Evolutionary conservation across 306 rosid species (phyloP), one percentile per base, ranked within the genome.

Genomic region (Heteromeles arbutifolia): DNA sequence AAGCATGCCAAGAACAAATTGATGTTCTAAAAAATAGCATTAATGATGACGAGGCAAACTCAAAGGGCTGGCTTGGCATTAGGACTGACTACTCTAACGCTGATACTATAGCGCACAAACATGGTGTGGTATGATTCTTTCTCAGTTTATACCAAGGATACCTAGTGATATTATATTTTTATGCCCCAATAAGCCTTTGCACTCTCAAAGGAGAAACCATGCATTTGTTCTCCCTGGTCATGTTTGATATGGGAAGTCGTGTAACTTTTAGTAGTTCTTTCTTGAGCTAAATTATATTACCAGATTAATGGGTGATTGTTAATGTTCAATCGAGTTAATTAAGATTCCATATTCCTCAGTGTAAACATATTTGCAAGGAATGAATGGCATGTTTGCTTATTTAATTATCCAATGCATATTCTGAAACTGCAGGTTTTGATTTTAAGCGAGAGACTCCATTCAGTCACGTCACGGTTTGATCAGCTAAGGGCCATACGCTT

Each of bases 1-100:
- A 92, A 90, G 93, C 90, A 44, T 95, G 98, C 80, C 97, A 95
- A 83, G 88, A 90, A 84, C 99, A 92, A 79, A 90, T 95, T 70
- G 92, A 89, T 70, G 87, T 95, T 82, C 88, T 92, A 0, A 92
- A 92, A 86, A 90, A 92, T 80, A 88, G 90, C 72, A 92, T 95
- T 62, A 87, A 84, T 76, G 84, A 84, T 75, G 98, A 85, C 12
- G 97, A 89, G 77, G 85, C 71, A 74, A 84, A 67, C 76, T 82
- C 99, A 24, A 95, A 89, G 82, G 92, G 96, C 44, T 95, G 99
- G 99, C 93, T 90, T 78, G 93, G 96, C 74, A 84, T 86, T 64
- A 48, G 78, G 77, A 65, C 74, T 17, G 85, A 89, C 62, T 87
- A 82, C 83, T 78, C 96, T 69, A 95, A 90, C 78, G 97, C 85